A percentile compares a stretch with the other conserved stretches of the same genome.
Conservation (phyloP, 192 early-diverging fungal genomes). For the Gamsiella multidivaricata region DNA sequence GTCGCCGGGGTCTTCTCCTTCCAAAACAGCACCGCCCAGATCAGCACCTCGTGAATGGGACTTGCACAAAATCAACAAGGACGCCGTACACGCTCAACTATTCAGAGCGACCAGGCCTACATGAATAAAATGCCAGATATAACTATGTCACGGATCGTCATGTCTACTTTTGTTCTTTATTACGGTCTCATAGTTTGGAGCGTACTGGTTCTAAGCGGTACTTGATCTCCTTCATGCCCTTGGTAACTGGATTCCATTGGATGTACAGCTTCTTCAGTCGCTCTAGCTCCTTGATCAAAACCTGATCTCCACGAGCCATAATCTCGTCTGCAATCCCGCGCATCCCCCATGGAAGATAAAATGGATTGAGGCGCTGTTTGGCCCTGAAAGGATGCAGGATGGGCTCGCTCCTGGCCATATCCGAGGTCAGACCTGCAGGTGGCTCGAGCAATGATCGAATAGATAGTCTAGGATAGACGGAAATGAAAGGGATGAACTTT, state of each 20-base stretch:
- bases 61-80: constrained; percentile 40
- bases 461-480: constrained; percentile 28
- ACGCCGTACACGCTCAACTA: constrained; percentile 8
- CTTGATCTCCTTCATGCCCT: constrained; percentile 83
- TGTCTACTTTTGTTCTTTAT: constrained; percentile 1
- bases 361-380: constrained; percentile 81
- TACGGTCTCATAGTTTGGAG: constrained; percentile 60
- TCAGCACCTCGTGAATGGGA: constrained; percentile 30
- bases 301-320: constrained; percentile 62
- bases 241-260: constrained; percentile 81
- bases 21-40: neutral
- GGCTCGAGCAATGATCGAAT: constrained; percentile 51
- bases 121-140: neutral
- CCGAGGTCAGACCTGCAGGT: constrained; percentile 20
- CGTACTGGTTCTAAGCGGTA: constrained; percentile 89
- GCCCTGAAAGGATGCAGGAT: constrained; percentile 72
- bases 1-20: neutral
- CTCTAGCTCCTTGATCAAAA: constrained; percentile 73
- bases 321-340: constrained; percentile 82
- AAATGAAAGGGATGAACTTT: neutral
- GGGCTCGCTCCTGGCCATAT: constrained; percentile 21
- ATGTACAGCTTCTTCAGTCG: constrained; percentile 75
- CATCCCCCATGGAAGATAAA: constrained; percentile 95
- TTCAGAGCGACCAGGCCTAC: neutral
- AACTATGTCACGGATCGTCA: neutral